A percentile compares a stretch with the other conserved stretches of the same genome.
These are phyloP conservation scores for Populus euphratica DNA, from an alignment of 345 rosid species.

Conservation along the genomic window DNA sequence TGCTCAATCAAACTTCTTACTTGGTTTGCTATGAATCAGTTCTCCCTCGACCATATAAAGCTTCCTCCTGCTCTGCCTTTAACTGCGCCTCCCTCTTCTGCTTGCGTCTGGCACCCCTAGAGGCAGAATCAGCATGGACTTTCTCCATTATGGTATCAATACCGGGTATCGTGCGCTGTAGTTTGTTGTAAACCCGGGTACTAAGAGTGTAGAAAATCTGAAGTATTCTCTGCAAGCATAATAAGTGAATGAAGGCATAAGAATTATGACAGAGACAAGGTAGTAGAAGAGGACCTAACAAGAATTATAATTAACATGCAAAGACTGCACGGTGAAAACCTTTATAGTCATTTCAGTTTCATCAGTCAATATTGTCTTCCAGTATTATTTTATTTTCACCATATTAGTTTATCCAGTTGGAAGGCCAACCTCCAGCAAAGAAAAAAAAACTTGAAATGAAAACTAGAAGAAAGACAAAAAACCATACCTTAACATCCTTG, in stretches of 20 bases:
- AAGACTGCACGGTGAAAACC: not conserved
- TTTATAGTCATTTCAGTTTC: not conserved
- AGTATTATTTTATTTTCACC: too few species aligned
- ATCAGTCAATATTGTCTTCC: too few species aligned
- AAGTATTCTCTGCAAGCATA: constrained; percentile 41
- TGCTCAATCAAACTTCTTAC: too few species aligned
- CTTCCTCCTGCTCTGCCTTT: constrained; percentile 33
- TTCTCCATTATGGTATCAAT: constrained; percentile 47
- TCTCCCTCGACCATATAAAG: constrained; percentile 11
- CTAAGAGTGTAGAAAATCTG: constrained; percentile 44
- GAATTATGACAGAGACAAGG: not conserved
- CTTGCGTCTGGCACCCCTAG: constrained; percentile 33
- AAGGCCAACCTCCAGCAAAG: not conserved
- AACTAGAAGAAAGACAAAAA: not conserved
- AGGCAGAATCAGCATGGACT: constrained; percentile 38
- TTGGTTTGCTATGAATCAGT: constrained; percentile 7
- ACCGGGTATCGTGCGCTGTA: constrained; percentile 55
- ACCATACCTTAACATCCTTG: constrained; percentile 47
- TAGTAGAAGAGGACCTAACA: not conserved
- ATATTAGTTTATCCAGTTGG: too few species aligned
- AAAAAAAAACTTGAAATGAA: not conserved
- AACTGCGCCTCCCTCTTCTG: constrained; percentile 36
- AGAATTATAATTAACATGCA: not conserved
- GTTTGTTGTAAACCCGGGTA: constrained; percentile 29
- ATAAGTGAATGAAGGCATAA: not conserved